A percentile compares a stretch with the other conserved stretches of the same genome.
Conservation (phyloP, 208 protist species). For the Lotmaria passim region DNA sequence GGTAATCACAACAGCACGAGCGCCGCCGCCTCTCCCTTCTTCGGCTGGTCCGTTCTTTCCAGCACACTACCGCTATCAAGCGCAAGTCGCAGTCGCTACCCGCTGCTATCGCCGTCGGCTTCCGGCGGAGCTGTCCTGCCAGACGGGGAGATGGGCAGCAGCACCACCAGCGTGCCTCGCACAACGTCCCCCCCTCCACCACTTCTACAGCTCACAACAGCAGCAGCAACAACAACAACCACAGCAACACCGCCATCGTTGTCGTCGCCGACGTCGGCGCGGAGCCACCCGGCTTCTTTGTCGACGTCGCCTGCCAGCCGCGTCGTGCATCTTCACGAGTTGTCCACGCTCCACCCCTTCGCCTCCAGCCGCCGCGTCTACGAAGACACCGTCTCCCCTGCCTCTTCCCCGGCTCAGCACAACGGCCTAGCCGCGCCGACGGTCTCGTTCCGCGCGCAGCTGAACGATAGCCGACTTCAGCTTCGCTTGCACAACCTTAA, state of each 20-base stretch:
- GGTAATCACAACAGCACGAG: too few species aligned
- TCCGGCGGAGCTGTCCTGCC: too few species aligned
- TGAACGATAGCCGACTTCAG: not conserved
- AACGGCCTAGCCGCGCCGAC: not conserved
- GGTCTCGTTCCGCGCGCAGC: not conserved
- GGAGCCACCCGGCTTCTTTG: too few species aligned
- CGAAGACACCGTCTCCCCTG: not conserved
- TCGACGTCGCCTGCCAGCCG: not conserved
- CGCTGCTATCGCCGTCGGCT: too few species aligned
- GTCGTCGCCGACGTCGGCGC: too few species aligned
- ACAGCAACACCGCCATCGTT: too few species aligned
- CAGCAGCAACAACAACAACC: too few species aligned
- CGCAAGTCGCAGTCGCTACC: conserved; percentile 2
- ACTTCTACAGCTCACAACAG: too few species aligned
- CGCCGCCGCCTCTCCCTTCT: not conserved
- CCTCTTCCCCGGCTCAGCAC: not conserved
- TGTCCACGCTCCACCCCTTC: conserved; percentile 2
- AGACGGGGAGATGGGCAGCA: too few species aligned
- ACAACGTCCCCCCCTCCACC: too few species aligned
- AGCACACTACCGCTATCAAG: too few species aligned
- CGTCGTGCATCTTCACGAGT: not conserved
- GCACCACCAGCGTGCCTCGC: not conserved
- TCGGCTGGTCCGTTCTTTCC: conserved; percentile 1
- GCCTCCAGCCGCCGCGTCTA: not conserved
- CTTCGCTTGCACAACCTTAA: not conserved